These are phyloP conservation scores for Fraxinus excelsior DNA, from an alignment of 257 asterid species.

Conservation along the genomic window DNA sequence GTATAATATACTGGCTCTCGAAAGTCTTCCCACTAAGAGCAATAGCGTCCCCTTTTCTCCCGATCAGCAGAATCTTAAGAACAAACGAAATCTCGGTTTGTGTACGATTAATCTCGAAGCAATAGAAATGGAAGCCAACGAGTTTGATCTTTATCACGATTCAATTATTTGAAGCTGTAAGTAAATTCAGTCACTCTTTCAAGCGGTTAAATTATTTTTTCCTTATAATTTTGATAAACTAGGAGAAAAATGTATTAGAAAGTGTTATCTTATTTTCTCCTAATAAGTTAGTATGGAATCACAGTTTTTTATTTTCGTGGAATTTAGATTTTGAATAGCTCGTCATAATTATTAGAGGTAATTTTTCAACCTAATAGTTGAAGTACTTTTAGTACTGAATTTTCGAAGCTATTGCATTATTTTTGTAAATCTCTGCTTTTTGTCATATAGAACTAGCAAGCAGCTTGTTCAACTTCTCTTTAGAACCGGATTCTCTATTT, in stretches of 20 bases:
- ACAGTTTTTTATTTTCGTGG: not conserved
- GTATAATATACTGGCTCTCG: slow-evolving; percentile 16
- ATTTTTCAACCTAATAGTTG: not conserved
- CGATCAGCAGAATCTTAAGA: slow-evolving; percentile 22
- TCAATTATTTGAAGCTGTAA: slow-evolving; percentile 46
- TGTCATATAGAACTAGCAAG: not conserved
- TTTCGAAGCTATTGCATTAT: not conserved
- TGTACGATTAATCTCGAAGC: not conserved
- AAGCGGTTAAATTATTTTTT: not conserved
- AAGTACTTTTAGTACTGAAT: not conserved
- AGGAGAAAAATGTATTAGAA: not conserved
- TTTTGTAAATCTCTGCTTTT: slow-evolving; percentile 16
- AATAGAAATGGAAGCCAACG: slow-evolving; percentile 63
- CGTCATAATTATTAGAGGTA: not conserved
- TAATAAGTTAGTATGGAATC: too few relatives aligned
- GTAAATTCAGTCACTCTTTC: slow-evolving; percentile 25
- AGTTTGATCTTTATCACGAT: slow-evolving; percentile 54
- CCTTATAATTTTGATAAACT: too few relatives aligned
- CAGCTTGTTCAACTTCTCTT: not conserved
- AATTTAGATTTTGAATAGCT: not conserved
- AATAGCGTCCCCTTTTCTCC: slow-evolving; percentile 13
- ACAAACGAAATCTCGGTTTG: not conserved
- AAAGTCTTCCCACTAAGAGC: slow-evolving; percentile 60
- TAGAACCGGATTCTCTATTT: slow-evolving; percentile 8
- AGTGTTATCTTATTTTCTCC: too few relatives aligned